These are phyloP conservation scores for Ustilago curta DNA, from an alignment of 1,284 basidiomycete species.

Conservation along the genomic window DNA sequence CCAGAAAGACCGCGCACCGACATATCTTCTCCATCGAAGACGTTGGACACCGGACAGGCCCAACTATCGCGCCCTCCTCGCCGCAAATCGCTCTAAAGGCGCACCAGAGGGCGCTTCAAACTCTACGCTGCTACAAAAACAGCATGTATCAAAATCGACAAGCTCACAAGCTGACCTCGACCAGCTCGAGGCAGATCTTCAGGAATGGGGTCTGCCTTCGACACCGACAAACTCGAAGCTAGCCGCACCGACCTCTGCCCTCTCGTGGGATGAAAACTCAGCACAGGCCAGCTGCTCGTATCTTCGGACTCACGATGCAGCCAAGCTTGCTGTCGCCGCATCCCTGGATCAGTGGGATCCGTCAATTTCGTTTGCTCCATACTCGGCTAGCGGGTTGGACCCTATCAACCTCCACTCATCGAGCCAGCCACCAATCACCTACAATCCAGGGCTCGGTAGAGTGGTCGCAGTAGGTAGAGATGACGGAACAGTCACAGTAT, in stretches of 20 bases:
- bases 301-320: not conserved
- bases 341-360: slow-evolving; percentile 45
- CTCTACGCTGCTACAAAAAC: slow-evolving; percentile 3
- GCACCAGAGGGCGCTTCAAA: not conserved
- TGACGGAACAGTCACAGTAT: slow-evolving; percentile 38
- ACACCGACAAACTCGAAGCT: slow-evolving; percentile 10
- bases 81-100: slow-evolving; percentile 2
- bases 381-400: slow-evolving; percentile 19
- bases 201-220: slow-evolving; percentile 41
- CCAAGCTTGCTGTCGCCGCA: not conserved
- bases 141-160: not conserved
- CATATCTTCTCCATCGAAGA: slow-evolving; percentile 11
- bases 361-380: slow-evolving; percentile 44
- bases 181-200: slow-evolving; percentile 29
- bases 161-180: slow-evolving; percentile 7
- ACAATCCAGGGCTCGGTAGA: slow-evolving; percentile 33
- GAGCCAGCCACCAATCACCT: slow-evolving; percentile 7
- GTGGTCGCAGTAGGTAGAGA: slow-evolving; percentile 34
- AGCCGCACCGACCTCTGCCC: slow-evolving; percentile 23
- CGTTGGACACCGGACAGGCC: slow-evolving; percentile 35
- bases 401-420: not conserved
- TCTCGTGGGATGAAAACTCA: slow-evolving; percentile 50
- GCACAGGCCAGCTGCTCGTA: slow-evolving; percentile 20
- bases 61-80: slow-evolving; percentile 36
- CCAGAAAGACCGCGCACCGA: slow-evolving; percentile 6